phyloP scores from a whole-genome alignment of 106 monocot species.

The Gastrodia elata region DNA sequence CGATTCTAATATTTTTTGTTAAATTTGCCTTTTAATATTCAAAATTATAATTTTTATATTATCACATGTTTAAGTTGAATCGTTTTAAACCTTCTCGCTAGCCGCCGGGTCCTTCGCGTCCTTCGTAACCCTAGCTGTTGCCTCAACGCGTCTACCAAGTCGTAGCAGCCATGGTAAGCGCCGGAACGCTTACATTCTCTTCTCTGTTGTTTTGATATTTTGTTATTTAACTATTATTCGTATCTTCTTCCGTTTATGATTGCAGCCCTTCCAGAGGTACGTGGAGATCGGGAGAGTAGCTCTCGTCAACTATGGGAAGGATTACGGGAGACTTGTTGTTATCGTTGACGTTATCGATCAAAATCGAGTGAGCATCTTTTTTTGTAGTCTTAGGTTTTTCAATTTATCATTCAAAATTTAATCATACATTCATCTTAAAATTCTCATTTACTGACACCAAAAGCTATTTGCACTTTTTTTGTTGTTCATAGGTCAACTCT shows the following conservation, averaged over 20 bases:
- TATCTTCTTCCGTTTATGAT: neutral
- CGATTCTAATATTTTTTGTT: too few species aligned
- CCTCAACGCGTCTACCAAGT: neutral
- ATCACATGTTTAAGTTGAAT: too few species aligned
- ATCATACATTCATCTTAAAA: too few species aligned
- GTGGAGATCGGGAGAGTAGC: conserved; percentile 82
- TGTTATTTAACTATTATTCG: neutral
- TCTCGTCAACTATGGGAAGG: conserved; percentile 84
- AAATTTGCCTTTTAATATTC: too few species aligned
- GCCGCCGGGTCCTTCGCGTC: neutral
- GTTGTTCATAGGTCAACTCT: neutral
- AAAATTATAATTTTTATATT: too few species aligned
- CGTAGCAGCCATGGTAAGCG: neutral
- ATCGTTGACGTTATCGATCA: conserved; percentile 80
- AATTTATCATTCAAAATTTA: neutral
- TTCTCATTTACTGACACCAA: neutral
- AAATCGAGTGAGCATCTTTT: conserved; percentile 39
- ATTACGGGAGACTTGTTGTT: conserved; percentile 72
- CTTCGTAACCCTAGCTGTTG: neutral
- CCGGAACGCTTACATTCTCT: neutral
- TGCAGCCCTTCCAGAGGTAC: conserved; percentile 68
- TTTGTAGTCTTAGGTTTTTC: neutral
- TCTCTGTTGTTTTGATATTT: neutral
- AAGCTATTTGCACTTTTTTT: neutral
- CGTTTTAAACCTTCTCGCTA: neutral